A percentile compares a stretch with the other conserved stretches of the same genome.
phyloP scores from a whole-genome alignment of 345 rosid species.

The Linum usitatissimum region DNA sequence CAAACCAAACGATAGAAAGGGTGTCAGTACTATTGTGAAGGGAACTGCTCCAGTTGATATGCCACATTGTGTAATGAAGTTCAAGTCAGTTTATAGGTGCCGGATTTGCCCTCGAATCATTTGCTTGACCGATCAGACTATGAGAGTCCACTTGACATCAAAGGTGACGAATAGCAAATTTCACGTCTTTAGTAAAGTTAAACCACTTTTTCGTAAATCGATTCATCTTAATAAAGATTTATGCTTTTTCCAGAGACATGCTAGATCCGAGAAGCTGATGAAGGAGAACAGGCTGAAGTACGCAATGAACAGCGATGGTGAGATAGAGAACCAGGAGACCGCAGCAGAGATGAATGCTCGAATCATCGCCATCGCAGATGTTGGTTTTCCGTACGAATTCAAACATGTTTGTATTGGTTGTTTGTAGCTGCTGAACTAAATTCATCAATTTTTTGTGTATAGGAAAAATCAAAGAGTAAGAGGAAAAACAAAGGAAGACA shows the following conservation, averaged over 20 bases:
- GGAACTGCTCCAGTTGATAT: slow-evolving; percentile 32
- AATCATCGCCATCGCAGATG: slow-evolving; percentile 36
- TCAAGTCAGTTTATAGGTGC: slow-evolving; percentile 75
- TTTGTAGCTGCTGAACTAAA: not conserved
- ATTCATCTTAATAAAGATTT: not conserved
- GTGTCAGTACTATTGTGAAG: not conserved
- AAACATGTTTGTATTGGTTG: no score
- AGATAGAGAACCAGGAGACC: slow-evolving; percentile 58
- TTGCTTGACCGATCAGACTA: slow-evolving; percentile 61
- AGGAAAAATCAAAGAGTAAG: slow-evolving; percentile 23
- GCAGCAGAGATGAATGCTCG: slow-evolving; percentile 45
- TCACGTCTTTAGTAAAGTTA: not conserved
- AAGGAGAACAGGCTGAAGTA: slow-evolving; percentile 55
- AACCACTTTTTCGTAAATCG: not conserved
- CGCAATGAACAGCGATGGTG: slow-evolving; percentile 51
- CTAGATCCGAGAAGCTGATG: slow-evolving; percentile 53
- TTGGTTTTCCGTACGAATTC: slow-evolving; percentile 11
- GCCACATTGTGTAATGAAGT: slow-evolving; percentile 46
- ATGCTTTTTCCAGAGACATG: slow-evolving; percentile 37
- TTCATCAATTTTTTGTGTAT: slow-evolving; percentile 4
- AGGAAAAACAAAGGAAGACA: slow-evolving; percentile 28
- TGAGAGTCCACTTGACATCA: slow-evolving; percentile 64
- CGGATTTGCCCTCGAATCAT: slow-evolving; percentile 60
- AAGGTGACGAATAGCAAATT: slow-evolving; percentile 35
- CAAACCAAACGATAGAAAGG: not conserved